These are phyloP conservation scores for Chlamydomonas asymmetrica DNA, from an alignment of 139 green algal genomes.

Conservation along the genomic window DNA sequence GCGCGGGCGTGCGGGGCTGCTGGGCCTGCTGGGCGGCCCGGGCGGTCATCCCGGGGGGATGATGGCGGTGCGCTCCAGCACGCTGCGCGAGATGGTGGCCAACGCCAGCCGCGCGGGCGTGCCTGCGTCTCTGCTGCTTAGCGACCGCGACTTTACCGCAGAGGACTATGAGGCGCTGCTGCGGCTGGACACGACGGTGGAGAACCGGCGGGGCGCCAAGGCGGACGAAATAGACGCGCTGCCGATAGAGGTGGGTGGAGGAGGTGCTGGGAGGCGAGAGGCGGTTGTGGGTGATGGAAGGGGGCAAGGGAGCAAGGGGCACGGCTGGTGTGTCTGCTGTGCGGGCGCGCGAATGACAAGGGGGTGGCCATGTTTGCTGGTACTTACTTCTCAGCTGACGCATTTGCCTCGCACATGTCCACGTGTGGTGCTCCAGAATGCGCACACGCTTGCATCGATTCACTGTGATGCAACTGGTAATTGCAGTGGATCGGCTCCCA, in stretches of 20 bases:
- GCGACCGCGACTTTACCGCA: constrained; percentile 28
- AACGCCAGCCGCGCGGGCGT: constrained; percentile 11
- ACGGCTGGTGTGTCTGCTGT: constrained; percentile 3
- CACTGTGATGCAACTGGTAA: too few species aligned
- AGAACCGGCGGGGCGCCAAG: constrained; percentile 38
- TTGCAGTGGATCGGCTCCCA: too few species aligned
- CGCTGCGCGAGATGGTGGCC: constrained; percentile 13
- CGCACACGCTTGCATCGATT: too few species aligned
- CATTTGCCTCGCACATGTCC: too few species aligned
- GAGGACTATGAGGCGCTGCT: constrained; percentile 73
- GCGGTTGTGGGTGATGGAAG: not conserved
- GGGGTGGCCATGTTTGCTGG: not conserved
- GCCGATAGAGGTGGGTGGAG: not conserved
- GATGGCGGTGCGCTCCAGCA: too few species aligned
- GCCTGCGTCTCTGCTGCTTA: constrained; percentile 9
- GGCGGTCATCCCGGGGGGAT: too few species aligned
- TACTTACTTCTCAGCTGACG: not conserved
- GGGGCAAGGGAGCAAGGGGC: not conserved
- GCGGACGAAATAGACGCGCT: constrained; percentile 14
- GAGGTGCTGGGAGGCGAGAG: too few species aligned
- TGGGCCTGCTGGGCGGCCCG: too few species aligned
- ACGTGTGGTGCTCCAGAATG: too few species aligned
- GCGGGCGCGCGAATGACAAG: constrained; percentile 1
- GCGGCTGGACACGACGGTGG: constrained; percentile 63
- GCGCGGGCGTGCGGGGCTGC: too few species aligned